phyloP scores from a whole-genome alignment of 2,329 filamentous ascomycete species.

The Harringtonia lauricola region DNA sequence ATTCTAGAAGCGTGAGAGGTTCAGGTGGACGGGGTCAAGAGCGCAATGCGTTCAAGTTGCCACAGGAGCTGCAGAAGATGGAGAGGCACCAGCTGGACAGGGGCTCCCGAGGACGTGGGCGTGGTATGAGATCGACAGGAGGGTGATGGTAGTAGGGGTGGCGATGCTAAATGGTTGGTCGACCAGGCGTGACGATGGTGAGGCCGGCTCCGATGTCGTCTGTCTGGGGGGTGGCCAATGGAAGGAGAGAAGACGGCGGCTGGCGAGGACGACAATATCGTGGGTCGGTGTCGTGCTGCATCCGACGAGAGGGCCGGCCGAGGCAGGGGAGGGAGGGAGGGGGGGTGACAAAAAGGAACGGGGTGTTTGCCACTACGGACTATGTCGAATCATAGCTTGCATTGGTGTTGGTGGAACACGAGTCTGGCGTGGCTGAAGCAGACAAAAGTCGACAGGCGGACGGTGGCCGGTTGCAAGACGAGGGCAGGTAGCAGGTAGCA shows the following conservation, averaged over 20 bases:
- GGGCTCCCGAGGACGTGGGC: not conserved
- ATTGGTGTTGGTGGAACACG: not conserved
- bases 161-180: not conserved
- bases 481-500: not conserved
- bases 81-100: conserved; percentile 5
- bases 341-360: not conserved
- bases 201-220: no score
- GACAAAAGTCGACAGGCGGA: not conserved
- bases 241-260: no score
- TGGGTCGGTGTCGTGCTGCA: not conserved
- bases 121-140: not conserved
- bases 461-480: not conserved
- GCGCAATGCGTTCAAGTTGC: not conserved
- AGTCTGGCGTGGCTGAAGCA: not conserved
- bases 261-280: no score
- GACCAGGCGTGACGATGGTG: not conserved
- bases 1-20: not conserved
- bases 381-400: conserved; percentile 9
- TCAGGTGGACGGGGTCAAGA: not conserved
- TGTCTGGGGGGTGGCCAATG: no score
- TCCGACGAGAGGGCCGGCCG: not conserved
- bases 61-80: not conserved
- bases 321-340: not conserved
- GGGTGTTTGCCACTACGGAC: conserved; percentile 6
- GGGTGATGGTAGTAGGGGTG: not conserved